A percentile compares a stretch with the other conserved stretches of the same genome.
Evolutionary conservation across 345 rosid species (phyloP).

Genomic region (Erucastrum elatum): DNA sequence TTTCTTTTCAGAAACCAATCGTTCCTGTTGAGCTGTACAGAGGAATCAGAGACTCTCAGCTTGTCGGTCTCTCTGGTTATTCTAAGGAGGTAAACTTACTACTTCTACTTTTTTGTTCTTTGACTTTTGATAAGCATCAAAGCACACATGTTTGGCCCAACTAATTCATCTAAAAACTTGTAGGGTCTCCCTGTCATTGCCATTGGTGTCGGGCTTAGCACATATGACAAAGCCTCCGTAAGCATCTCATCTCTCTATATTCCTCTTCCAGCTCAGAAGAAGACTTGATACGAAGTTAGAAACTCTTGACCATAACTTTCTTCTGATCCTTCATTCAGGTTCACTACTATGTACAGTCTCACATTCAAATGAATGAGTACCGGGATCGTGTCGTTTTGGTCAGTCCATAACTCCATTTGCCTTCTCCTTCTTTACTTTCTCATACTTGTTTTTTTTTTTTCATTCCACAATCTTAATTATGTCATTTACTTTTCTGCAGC

Average conservation of each 20-base stretch:
- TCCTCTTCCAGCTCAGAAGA: not conserved
- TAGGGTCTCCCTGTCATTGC: conserved; percentile 97
- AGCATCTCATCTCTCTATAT: conserved; percentile 35
- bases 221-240: conserved; percentile 94
- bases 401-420: too few species aligned
- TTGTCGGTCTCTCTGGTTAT: conserved; percentile 87
- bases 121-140: not conserved
- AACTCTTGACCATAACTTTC: conserved; percentile 8
- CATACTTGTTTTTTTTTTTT: too few species aligned
- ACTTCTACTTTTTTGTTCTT: not conserved
- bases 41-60: conserved; percentile 87
- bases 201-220: conserved; percentile 86
- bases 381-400: conserved; percentile 89
- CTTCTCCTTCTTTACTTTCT: too few species aligned
- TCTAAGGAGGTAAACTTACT: conserved; percentile 69
- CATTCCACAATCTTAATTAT: too few species aligned
- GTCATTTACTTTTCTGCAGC: conserved; percentile 43
- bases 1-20: conserved; percentile 73
- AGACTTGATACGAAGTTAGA: conserved; percentile 7
- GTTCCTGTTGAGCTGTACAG: conserved; percentile 76
- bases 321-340: conserved; percentile 50
- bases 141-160: not conserved
- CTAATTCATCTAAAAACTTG: not conserved
- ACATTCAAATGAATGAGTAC: conserved; percentile 96
- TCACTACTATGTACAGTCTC: conserved; percentile 88